Evolutionary conservation across 306 rosid genomes (phyloP).

Genomic region (Acacia crassicarpa): DNA sequence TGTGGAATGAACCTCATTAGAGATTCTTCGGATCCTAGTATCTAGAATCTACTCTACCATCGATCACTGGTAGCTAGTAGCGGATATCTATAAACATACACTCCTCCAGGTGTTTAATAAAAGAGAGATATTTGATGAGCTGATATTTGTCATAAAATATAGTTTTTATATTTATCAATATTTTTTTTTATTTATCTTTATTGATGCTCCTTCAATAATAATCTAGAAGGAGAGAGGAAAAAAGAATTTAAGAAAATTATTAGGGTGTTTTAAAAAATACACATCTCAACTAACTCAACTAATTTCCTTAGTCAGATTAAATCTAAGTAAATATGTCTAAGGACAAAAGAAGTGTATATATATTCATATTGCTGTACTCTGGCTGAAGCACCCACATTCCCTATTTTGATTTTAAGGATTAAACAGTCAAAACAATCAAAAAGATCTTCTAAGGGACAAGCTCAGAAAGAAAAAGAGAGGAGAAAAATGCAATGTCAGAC

Average conservation of each 20-base stretch:
- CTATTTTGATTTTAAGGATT: constrained; percentile 11
- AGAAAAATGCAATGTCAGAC: constrained; percentile 28
- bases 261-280: no score
- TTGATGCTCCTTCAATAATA: no score
- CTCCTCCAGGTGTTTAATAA: no score
- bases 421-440: constrained; percentile 34
- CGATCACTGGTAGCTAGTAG: constrained; percentile 29
- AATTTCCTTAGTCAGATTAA: no score
- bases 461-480: neutral
- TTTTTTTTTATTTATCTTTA: no score
- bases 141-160: no score
- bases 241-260: no score
- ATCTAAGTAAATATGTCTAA: no score
- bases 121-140: fast-evolving
- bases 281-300: no score
- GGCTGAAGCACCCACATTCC: neutral
- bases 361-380: no score
- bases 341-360: no score
- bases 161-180: no score
- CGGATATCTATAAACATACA: neutral
- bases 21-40: constrained; percentile 38
- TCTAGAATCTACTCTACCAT: constrained; percentile 37
- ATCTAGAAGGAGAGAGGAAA: fast-evolving
- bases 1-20: neutral
- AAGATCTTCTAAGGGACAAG: constrained; percentile 6